Evolutionary conservation across 768 basidiomycete species (phyloP).

Genomic region (Agaricus sinodeliciosus): DNA sequence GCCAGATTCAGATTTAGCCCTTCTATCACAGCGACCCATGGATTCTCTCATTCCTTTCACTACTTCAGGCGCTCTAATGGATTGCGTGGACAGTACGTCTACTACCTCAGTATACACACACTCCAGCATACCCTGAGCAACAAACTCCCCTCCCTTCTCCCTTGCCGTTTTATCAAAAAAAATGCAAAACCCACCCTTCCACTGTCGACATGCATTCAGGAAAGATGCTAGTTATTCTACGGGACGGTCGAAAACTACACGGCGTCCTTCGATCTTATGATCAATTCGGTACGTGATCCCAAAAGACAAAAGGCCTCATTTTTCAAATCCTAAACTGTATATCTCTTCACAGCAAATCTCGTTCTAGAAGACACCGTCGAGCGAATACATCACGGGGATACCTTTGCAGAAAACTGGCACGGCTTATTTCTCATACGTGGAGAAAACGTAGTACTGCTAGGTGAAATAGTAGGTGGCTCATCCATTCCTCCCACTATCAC

Average conservation of each 20-base stretch:
- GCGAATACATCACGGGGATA: conserved; percentile 84
- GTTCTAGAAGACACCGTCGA: conserved; percentile 95
- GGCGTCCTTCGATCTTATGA: conserved; percentile 97
- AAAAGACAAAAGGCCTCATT: too few species aligned
- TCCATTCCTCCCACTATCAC: neutral
- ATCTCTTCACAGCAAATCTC: conserved; percentile 70
- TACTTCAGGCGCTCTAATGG: conserved; percentile 96
- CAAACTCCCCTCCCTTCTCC: conserved; percentile 22
- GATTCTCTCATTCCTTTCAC: conserved; percentile 98
- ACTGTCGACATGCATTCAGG: conserved; percentile 43
- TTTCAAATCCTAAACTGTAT: too few species aligned
- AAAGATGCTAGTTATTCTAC: conserved; percentile 95
- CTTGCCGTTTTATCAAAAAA: conserved; percentile 5
- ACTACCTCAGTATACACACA: conserved; percentile 43
- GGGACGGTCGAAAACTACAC: conserved; percentile 94
- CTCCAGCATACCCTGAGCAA: conserved; percentile 44
- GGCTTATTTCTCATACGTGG: conserved; percentile 94
- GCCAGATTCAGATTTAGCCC: neutral
- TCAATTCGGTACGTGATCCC: conserved; percentile 77
- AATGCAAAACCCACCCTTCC: neutral
- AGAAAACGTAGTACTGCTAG: conserved; percentile 95
- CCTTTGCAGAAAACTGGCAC: conserved; percentile 82
- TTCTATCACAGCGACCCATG: conserved; percentile 39
- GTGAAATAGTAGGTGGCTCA: conserved; percentile 78
- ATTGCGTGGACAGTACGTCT: conserved; percentile 99